These are phyloP conservation scores for Sugiyamaella qingdaonensis DNA, from an alignment of 805 yeast genomes.

Conservation along the genomic window DNA sequence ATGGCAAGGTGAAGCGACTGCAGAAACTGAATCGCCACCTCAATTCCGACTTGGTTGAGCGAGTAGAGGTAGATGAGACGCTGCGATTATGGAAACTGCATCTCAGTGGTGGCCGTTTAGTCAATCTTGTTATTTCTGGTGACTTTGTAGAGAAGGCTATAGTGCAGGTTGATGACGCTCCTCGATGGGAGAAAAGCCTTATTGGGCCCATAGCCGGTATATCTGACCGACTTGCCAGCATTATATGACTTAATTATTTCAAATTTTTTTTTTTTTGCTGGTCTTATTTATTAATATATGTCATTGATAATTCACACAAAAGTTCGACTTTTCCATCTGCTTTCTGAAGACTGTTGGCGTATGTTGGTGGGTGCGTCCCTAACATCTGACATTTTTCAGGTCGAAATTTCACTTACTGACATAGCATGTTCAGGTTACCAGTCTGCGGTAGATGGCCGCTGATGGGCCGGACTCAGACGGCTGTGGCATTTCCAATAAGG, in stretches of 20 bases:
- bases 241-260: no score
- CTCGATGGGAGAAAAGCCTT: neutral
- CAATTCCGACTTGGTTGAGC: constrained; percentile 3
- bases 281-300: no score
- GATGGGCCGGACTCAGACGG: neutral
- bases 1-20: constrained; percentile 65
- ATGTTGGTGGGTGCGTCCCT: neutral
- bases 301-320: no score
- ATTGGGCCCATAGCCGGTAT: neutral
- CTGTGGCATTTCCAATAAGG: neutral
- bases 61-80: constrained; percentile 17
- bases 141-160: neutral
- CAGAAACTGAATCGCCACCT: constrained; percentile 68
- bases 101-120: constrained; percentile 2
- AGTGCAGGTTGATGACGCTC: neutral
- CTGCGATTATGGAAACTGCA: constrained; percentile 16
- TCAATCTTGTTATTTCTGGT: constrained; percentile 4
- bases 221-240: neutral
- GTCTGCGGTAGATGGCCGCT: neutral
- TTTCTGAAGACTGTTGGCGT: no score
- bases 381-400: neutral
- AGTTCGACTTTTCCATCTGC: no score
- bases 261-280: no score
- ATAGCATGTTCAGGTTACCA: neutral
- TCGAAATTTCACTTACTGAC: constrained; percentile 1